Percentiles rank a stretch among this genome's conserved stretches.
These are phyloP conservation scores for Clonostachys sp. DNA, from an alignment of 2,329 filamentous ascomycete species.

Conservation along the genomic window DNA sequence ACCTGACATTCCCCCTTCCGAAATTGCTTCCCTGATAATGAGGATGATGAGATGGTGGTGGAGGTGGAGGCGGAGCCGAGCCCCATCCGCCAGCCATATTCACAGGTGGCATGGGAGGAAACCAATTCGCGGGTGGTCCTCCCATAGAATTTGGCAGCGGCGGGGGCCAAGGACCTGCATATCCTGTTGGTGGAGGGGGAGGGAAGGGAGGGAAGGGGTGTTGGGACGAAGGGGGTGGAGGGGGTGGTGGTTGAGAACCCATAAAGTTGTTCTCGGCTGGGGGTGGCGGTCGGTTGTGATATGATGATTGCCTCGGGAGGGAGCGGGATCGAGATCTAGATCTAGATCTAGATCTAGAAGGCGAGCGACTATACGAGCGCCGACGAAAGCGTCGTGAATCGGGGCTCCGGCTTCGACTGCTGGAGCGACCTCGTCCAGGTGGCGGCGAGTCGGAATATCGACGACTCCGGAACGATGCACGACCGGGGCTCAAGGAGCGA, in stretches of 20 bases:
- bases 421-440: conserved; percentile 6
- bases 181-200: conserved; percentile 29
- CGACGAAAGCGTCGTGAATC: conserved; percentile 6
- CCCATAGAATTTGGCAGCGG: conserved; percentile 22
- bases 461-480: conserved; percentile 20
- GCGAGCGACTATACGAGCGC: conserved; percentile 9
- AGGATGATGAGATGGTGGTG: conserved; percentile 5
- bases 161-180: conserved; percentile 35
- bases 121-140: background rate
- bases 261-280: conserved; percentile 2
- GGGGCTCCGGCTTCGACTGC: conserved; percentile 9
- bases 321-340: conserved; percentile 5
- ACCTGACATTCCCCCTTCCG: conserved; percentile 8
- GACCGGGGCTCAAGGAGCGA: conserved; percentile 18
- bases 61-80: conserved; percentile 10
- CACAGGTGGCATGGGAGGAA: conserved; percentile 4
- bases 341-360: conserved; percentile 15
- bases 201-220: conserved; percentile 18
- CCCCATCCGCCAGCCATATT: conserved; percentile 5
- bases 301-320: conserved; percentile 8
- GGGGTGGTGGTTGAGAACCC: background rate
- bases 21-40: conserved; percentile 1
- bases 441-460: conserved; percentile 13
- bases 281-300: conserved; percentile 1
- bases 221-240: conserved; percentile 8